Evolutionary conservation across 345 rosid genomes (phyloP), one percentile per base, ranked within the genome.

Genomic region (Nasturtium officinale): DNA sequence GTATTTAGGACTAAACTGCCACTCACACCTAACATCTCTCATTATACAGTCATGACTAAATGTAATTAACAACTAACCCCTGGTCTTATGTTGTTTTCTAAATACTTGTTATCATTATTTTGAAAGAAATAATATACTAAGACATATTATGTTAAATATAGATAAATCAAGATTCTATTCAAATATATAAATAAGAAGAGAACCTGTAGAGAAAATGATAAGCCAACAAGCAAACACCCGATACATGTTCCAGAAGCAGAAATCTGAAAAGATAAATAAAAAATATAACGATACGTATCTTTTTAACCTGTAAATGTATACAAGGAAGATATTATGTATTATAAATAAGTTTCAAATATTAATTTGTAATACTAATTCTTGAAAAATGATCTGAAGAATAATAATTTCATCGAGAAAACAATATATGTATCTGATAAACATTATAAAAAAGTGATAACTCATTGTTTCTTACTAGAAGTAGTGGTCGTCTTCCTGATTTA

Each of bases 241-340:
- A 88, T 42, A 51, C 90, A 87, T 65, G 90, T 88, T 72, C 97
- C 94, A 3, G 82, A 89, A n/a, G 96, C 92, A 43, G 97, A 91
- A 23, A 89, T 77, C 97, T 89, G 86, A 5, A 70, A 66, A 62
- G 3, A 29, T 20, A 2, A 12, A 55, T 9, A 16, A 0, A 28
- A 30, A 56, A 0, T 56, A n/a, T 56, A n/a, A 29, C 0, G n/a
- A n/a, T 16, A n/a, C 3, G 1, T 28, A 54, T 7, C 9, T 15
- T 28, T 48, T 13, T 28, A 10, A 54, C 16, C 6, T 20, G 3
- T 9, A 16, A 6, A 20, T 20, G 3, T 33, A 33, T 33, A 9
- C 9, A 33, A 0, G 9, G 3, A 35, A 4, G 38, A 35, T 13
- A 40, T 11, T 12, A 12, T 35, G 9, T 35, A 9, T 35, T 35